Evolutionary conservation across 208 protist species (phyloP).

Genomic region (Herpetomonas tarakana): DNA sequence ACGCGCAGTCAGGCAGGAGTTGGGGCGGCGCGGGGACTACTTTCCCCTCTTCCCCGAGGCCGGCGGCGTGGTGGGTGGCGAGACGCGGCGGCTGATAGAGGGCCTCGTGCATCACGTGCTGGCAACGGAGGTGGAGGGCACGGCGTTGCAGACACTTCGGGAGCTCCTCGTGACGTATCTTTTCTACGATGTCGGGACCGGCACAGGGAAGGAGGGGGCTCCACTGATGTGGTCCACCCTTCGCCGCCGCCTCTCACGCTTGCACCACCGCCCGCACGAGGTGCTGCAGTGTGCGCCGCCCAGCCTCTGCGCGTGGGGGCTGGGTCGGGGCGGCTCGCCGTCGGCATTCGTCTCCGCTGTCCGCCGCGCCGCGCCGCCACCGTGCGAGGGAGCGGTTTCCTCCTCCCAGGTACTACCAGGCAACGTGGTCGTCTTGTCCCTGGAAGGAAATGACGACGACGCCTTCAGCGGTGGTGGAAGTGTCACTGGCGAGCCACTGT

Average conservation of each 20-base stretch:
- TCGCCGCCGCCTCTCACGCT: not conserved
- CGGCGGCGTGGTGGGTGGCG: not conserved
- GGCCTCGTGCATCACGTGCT: constrained; percentile 50
- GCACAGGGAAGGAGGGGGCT: not conserved
- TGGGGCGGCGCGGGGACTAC: constrained; percentile 11
- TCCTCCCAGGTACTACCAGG: constrained; percentile 11
- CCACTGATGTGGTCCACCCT: not conserved
- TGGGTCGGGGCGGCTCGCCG: not conserved
- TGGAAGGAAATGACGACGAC: not conserved
- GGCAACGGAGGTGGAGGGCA: constrained; percentile 45
- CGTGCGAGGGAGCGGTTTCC: constrained; percentile 1
- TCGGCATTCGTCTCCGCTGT: not conserved
- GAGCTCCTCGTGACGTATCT: constrained; percentile 29
- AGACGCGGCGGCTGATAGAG: constrained; percentile 10
- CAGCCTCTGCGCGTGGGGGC: constrained; percentile 6
- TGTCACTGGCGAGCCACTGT: too few species aligned
- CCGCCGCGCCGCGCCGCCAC: not conserved
- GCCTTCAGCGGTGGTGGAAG: not conserved
- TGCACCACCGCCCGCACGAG: not conserved
- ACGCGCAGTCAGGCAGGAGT: constrained; percentile 5
- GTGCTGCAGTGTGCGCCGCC: constrained; percentile 6
- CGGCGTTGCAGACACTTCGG: constrained; percentile 21
- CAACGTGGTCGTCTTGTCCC: constrained; percentile 5
- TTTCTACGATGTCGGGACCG: not conserved
- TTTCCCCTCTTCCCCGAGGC: not conserved